Evolutionary conservation across 495 filamentous ascomycete species (phyloP), one percentile per base, ranked within the genome.

Genomic region (Aspergillus avenaceus): DNA sequence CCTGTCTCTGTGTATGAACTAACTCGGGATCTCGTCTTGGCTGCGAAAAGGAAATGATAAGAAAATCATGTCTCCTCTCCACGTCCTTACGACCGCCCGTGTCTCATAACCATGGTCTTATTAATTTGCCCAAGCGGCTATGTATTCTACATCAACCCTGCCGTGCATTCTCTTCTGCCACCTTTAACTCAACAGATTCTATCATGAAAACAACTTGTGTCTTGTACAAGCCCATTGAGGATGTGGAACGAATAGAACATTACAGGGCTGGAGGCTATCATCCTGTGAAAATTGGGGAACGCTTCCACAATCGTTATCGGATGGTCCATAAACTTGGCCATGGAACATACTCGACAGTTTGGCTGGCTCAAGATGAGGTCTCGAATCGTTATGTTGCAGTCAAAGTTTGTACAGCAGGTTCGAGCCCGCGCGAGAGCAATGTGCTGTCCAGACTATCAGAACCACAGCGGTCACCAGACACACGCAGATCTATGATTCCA

Each of bases 321-420:
- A 53, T 70, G 14, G 52, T 68, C 32, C 64, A 68, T 38, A 71
- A 73, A 41, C 67, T 71, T 0, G 67, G 67, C 3, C 52, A 66
- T 45, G 64, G 65, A 24, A 45, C 60, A 16, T 70, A 63, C 44
- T 70, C 66, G 37, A 70, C 69, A 8, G 53, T 48, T 4, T 71
- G 64, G 68, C 57, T 72, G 12, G 67, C 60, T 31, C 54, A 52
- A 14, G 67, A 72, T 48, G 51, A 59, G 45, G 32, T 24, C 55
- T 51, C 7, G 19, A 55, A 61, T 19, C 53, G 45, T 59, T 68
- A 65, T 49, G 56, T 68, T 47, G 66, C 66, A 19, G 22, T 66
- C 1, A 70, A 70, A 55, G 45, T 71, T 24, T 66, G 54, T 36
- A 66, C 53, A 25, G 67, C 59, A 45, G 45, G 63, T 42, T 50